Base-by-base conservation (phyloP, 495 filamentous ascomycete species). In the Monascus purpureus region DNA sequence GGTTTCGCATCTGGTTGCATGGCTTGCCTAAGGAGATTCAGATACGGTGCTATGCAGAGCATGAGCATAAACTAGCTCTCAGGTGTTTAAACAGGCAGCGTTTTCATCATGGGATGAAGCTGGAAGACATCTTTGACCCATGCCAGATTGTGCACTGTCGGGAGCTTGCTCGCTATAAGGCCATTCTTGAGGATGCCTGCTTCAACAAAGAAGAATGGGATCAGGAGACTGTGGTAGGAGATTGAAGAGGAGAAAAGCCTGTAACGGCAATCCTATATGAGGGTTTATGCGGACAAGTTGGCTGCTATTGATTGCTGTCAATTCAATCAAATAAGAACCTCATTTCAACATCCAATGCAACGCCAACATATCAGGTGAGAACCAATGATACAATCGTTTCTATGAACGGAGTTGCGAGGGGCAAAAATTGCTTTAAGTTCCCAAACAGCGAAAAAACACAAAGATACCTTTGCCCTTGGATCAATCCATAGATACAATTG, bases 1-100 rank as follows among this genome's bases (percentile, higher is more conserved):
- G 32, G 26, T 13, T 35, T 13, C 15, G 18, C 12, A 23, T 36
- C 32, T 40, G 38, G 33, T 7, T 40, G 5, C 27, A 35, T 28
- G 38, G 38, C 4, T 7, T 29, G 28, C 38, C 38, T 11, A 15
- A 25, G 24, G 8, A 40, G 28, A 20, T 40, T 4, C 32, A 28
- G 9, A 15, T 41, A 1, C n/a, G 29, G 4, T 33, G 39, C 4
- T 13, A 18, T 4, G 32, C 33, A 4, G n/a, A 12, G 3, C 14
- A 11, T 5, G 39, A 41, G 19, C 36, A 33, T 16, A n/a, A 17
- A 8, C 29, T 20, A 8, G 37, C 37, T 26, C 11, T 25, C 6
- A 7, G 13, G 11, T 29, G 32, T 13, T 9, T 41, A 4, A 17
- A 33, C 6, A 2, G 26, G 12, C 39, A 41, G 24, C 8, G 3